These are phyloP conservation scores for Zygosaccharomyces gambellarensis DNA, from an alignment of 805 yeast genomes.

Conservation along the genomic window DNA sequence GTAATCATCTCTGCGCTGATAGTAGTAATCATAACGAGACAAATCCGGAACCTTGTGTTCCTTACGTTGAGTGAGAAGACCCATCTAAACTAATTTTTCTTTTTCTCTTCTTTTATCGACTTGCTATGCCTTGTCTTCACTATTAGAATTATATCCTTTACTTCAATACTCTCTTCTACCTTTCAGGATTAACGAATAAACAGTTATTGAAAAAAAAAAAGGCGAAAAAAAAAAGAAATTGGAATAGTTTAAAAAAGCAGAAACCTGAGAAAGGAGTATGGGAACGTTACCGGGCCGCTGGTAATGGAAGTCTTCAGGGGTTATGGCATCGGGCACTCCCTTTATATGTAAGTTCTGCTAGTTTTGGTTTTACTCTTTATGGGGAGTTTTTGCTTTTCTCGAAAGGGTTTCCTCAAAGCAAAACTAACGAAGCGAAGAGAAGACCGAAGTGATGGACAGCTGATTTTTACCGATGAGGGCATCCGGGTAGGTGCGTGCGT, in stretches of 20 bases:
- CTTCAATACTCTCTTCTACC: neutral
- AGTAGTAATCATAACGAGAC: conserved; percentile 36
- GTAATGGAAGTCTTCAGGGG: neutral
- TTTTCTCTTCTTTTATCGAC: neutral
- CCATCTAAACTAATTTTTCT: neutral
- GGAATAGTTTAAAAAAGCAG: too few species aligned
- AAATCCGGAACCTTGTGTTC: conserved; percentile 36
- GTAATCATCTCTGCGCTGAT: conserved; percentile 23
- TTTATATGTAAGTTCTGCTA: conserved; percentile 2
- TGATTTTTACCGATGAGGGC: neutral
- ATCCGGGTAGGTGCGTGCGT: too few species aligned
- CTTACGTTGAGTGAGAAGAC: conserved; percentile 13
- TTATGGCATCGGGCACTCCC: conserved; percentile 1
- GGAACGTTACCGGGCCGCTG: neutral
- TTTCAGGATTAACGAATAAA: neutral
- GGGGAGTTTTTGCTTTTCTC: conserved; percentile 6
- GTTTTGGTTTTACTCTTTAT: conserved; percentile 6
- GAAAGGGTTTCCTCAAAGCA: conserved; percentile 3
- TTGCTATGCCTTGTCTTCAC: neutral
- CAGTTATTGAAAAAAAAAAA: neutral
- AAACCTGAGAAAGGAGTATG: too few species aligned
- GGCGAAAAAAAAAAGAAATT: neutral
- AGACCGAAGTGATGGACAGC: neutral
- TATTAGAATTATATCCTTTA: too few species aligned
- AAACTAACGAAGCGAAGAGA: neutral